Base-by-base conservation (phyloP, 2,329 filamentous ascomycete genomes). In the Sporothrix pallida region DNA sequence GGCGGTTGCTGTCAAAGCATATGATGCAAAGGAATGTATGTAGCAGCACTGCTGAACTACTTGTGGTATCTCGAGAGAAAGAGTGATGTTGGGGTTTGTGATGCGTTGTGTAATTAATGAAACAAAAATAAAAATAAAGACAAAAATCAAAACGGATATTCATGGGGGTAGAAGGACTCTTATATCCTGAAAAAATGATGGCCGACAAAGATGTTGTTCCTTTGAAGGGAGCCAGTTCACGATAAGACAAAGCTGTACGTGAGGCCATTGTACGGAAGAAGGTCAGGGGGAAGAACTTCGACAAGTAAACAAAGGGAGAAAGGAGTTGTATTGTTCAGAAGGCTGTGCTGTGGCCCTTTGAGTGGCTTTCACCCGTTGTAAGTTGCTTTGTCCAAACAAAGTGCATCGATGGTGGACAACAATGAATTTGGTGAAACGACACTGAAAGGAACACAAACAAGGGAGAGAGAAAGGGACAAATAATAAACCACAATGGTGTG, bases 41-140 rank as follows among this genome's bases (percentile, higher is more conserved):
- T 75, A 73, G 70, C 73, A 76, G 75, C 74, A 75, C 75, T 67
- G 73, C 73, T 75, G 74, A 58, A 71, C 69, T 72, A 75, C 73
- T 54, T 67, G 69, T 20, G 72, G 54, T 48, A 52, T 42, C n/a
- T 44, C 31, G 7, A 37, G 7, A 37, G 42, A 26, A 26, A 13
- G 26, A 12, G 3, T 15, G 9, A n/a, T 17, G 37, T 44, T 15
- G 42, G 20, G 20, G 62, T 67, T 3, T 42, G 15, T 17, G 62
- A 20, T 13, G 62, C 17, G 42, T 67, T 26, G 12, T 67, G n/a
- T 37, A 26, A 26, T n/a, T 48, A 42, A 48, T 31, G 54, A 13
- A 63, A 71, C 31, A 31, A 31, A 50, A 60, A 17, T 23, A 2
- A 26, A 26, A 42, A 37, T 74, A 31, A 31, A 50, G 50, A 17